These are phyloP conservation scores for Eutrema japonicum DNA, from an alignment of 345 rosid genomes.

Conservation along the genomic window DNA sequence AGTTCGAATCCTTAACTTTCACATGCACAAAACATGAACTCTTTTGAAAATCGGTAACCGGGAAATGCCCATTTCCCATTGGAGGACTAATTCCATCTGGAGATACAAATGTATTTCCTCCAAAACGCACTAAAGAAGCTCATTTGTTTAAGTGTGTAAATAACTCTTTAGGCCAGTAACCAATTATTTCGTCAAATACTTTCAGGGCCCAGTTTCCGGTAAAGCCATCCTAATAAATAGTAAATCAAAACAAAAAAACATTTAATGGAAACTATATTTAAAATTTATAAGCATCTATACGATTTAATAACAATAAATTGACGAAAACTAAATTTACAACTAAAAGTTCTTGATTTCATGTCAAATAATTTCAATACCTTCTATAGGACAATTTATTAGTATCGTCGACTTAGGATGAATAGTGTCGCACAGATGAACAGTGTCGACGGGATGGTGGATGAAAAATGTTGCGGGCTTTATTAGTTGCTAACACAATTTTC, in stretches of 20 bases:
- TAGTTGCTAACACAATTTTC: too few relatives aligned
- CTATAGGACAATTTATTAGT: too few relatives aligned
- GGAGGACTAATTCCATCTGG: slow-evolving; percentile 33
- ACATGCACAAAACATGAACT: slow-evolving; percentile 13
- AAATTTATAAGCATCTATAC: too few relatives aligned
- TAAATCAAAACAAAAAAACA: background rate
- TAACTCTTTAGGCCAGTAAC: slow-evolving; percentile 32
- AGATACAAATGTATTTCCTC: slow-evolving; percentile 26
- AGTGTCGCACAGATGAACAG: too few relatives aligned
- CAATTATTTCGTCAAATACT: slow-evolving; percentile 1
- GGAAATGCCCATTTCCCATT: slow-evolving; percentile 37
- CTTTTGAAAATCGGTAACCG: background rate
- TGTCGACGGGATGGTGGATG: too few relatives aligned
- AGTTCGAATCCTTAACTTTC: background rate
- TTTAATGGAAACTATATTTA: too few relatives aligned
- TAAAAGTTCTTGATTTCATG: too few relatives aligned
- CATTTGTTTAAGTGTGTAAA: slow-evolving; percentile 25
- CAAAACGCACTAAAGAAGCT: slow-evolving; percentile 26
- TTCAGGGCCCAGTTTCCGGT: slow-evolving; percentile 11
- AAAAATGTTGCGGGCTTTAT: too few relatives aligned
- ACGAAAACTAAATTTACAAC: too few relatives aligned
- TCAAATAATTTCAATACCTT: too few relatives aligned
- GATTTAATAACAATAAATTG: too few relatives aligned
- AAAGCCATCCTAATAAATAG: background rate
- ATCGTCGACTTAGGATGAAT: too few relatives aligned